These are phyloP conservation scores for Kandelia obovata DNA, from an alignment of 345 rosid genomes.

Conservation along the genomic window DNA sequence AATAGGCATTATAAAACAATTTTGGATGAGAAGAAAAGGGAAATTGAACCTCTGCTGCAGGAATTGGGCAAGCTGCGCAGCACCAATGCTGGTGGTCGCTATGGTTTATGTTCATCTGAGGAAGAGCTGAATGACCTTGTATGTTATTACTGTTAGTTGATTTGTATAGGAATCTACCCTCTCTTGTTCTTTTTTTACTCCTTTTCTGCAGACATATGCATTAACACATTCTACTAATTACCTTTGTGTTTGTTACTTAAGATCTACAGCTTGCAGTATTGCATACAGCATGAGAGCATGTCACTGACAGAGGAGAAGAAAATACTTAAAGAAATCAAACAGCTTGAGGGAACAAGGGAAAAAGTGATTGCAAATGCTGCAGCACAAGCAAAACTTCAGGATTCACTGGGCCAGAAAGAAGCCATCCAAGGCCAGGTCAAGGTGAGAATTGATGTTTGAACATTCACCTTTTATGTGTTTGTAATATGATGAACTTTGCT, in stretches of 20 bases:
- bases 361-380: conserved; percentile 85
- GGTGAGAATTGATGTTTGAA: conserved; percentile 42
- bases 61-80: conserved; percentile 79
- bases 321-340: conserved; percentile 80
- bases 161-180: neutral
- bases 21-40: conserved; percentile 64
- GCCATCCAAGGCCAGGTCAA: conserved; percentile 88
- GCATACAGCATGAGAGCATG: conserved; percentile 92
- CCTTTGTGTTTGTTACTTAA: conserved; percentile 35
- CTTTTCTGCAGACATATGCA: conserved; percentile 5
- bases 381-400: conserved; percentile 76
- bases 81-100: conserved; percentile 36
- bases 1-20: conserved; percentile 34
- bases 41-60: conserved; percentile 81
- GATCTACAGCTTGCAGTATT: conserved; percentile 76
- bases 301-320: conserved; percentile 89
- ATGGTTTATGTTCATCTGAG: conserved; percentile 80
- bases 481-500: conserved; percentile 3
- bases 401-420: conserved; percentile 82
- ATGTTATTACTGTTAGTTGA: conserved; percentile 28
- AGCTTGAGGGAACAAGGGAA: conserved; percentile 87
- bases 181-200: neutral
- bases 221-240: conserved; percentile 11
- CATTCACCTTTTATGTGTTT: neutral
- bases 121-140: conserved; percentile 78